Base-by-base conservation (phyloP, 148 eudicot species). In the Arbutus unedo region DNA sequence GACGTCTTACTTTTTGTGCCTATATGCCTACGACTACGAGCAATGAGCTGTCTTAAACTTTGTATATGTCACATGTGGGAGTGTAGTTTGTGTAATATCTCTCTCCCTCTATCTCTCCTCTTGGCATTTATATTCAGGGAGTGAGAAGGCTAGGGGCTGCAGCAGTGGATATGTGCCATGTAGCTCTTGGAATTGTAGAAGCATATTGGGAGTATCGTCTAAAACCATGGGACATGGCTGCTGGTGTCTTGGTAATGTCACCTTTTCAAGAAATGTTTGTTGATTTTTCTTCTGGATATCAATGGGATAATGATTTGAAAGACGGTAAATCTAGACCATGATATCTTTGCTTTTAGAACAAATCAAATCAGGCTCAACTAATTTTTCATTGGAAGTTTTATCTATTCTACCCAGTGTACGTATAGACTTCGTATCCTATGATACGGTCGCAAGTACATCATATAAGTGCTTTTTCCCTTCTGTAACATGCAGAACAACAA, bases 201-300 rank as follows among this genome's bases (percentile, higher is more conserved):
- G 93, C 93, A 47, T 96, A 94, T 77, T 96, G 99, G 99, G 99
- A 96, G 82, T 96, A 94, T 86, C 97, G 97, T 81, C 87, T 96
- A 66, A 96, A 96, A 87, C 99, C 99, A 59, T 96, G 99, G 99
- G 99, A 96, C 83, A 94, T 96, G 99, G 99, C 99, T 82, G 99
- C 98, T 87, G 99, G 99, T 77, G 98, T 92, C 84, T 86, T 96
- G 99, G 99, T 96, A 94, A 93, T 66, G 56, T 70, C 44, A 59
- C 45, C 31, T 77, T 77, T 8, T 66, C 14, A 21, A 9, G 4
- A 56, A 44, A 16, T 53, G 6, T 66, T 68, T 31, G 9, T 31
- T 53, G 2, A 10, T 38, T 54, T 18, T 78, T 47, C 76, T 80
- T 79, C 73, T 74, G 60, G 59, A 57, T 81, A 25, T 4, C 72